These are phyloP conservation scores for Parastagonospora avenae DNA, from an alignment of 2,329 filamentous ascomycete genomes.

Conservation along the genomic window DNA sequence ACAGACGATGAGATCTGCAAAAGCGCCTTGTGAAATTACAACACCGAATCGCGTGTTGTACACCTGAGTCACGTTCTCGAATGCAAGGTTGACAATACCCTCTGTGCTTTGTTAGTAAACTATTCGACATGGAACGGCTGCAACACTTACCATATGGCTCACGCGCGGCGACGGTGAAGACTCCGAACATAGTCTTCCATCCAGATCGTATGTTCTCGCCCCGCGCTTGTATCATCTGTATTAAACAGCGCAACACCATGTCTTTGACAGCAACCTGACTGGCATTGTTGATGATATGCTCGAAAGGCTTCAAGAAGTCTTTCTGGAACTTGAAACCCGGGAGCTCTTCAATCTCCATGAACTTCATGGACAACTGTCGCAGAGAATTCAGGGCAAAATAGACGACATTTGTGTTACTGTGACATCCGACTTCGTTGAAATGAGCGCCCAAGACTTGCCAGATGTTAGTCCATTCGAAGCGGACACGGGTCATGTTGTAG, in stretches of 20 bases:
- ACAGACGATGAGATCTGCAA: constrained; percentile 94
- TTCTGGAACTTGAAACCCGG: constrained; percentile 99
- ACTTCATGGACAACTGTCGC: constrained; percentile 95
- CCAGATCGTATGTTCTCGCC: constrained; percentile 97
- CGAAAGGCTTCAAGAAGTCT: constrained; percentile 97
- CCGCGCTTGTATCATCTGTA: constrained; percentile 98
- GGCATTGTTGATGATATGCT: constrained; percentile 95
- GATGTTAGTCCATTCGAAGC: constrained; percentile 97
- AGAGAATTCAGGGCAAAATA: constrained; percentile 97
- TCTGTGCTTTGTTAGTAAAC: constrained; percentile 58
- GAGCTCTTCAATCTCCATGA: constrained; percentile 97
- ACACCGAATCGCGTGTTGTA: constrained; percentile 96
- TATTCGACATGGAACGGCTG: background rate
- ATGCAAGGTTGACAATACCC: constrained; percentile 93
- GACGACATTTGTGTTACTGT: constrained; percentile 94
- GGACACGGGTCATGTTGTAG: constrained; percentile 98
- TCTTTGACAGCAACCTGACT: constrained; percentile 93
- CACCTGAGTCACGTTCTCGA: constrained; percentile 93
- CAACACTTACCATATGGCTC: constrained; percentile 74
- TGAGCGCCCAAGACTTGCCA: constrained; percentile 98
- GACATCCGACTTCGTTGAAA: constrained; percentile 96
- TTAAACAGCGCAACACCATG: constrained; percentile 92
- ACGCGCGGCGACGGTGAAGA: constrained; percentile 92
- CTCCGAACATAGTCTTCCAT: constrained; percentile 99
- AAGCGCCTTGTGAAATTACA: constrained; percentile 94